Evolutionary conservation across 306 rosid genomes (phyloP).

Genomic region (Cucumis cinereus): DNA sequence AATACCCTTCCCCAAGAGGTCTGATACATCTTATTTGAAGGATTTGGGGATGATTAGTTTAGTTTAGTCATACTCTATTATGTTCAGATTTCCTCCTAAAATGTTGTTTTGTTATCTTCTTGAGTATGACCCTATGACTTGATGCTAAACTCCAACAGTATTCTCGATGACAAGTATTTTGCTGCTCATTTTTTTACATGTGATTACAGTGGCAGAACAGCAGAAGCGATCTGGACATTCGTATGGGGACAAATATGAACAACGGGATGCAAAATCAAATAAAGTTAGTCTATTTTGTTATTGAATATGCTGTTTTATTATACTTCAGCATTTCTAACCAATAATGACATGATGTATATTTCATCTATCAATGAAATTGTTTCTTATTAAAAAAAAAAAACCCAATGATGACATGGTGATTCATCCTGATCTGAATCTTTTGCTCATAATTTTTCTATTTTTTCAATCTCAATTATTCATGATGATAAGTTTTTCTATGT

Average conservation of each 20-base stretch:
- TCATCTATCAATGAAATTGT: no score
- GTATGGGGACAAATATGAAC: slow-evolving; percentile 63
- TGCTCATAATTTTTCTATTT: neutral
- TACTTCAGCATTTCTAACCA: slow-evolving; percentile 10
- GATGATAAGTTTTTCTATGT: neutral
- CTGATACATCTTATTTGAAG: neutral
- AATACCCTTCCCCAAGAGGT: neutral
- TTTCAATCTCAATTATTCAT: neutral
- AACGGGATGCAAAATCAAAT: slow-evolving; percentile 51
- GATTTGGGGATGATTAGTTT: neutral
- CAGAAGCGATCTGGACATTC: slow-evolving; percentile 57
- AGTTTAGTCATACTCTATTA: neutral
- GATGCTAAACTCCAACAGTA: neutral
- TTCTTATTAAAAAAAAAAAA: no score
- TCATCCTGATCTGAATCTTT: neutral
- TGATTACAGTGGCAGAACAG: slow-evolving; percentile 54
- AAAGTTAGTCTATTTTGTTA: slow-evolving; percentile 48
- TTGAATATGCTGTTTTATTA: neutral
- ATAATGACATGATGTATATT: neutral
- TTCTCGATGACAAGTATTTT: neutral
- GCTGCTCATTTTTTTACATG: slow-evolving; percentile 4
- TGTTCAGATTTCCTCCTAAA: neutral
- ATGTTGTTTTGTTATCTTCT: neutral
- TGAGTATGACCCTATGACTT: neutral
- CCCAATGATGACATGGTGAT: neutral